These are phyloP conservation scores for Gossypium longicalyx DNA, from an alignment of 345 rosid genomes.

Conservation along the genomic window DNA sequence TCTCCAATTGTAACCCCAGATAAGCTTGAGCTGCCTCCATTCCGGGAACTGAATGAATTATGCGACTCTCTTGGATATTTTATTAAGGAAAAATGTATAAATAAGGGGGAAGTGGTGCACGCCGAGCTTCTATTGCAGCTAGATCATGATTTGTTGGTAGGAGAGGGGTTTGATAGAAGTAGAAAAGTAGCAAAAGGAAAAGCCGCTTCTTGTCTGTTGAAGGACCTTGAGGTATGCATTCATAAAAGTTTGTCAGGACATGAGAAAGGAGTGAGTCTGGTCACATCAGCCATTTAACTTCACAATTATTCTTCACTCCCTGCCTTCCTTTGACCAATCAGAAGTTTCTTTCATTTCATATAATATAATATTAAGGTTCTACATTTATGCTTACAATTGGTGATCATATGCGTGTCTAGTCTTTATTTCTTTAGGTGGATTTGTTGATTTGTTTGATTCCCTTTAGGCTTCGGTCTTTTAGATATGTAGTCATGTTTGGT, in stretches of 20 bases:
- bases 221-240: constrained; percentile 62
- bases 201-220: constrained; percentile 75
- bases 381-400: too few species aligned
- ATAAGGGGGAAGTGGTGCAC: constrained; percentile 47
- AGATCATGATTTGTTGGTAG: constrained; percentile 54
- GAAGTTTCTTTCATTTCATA: neutral
- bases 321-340: neutral
- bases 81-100: constrained; percentile 34
- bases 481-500: too few species aligned
- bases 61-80: constrained; percentile 81
- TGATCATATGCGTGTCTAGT: neutral
- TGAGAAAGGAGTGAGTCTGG: neutral
- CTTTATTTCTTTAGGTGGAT: neutral
- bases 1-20: constrained; percentile 84
- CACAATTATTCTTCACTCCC: neutral
- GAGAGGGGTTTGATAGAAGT: constrained; percentile 52
- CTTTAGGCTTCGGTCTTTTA: too few species aligned
- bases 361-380: too few species aligned
- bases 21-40: constrained; percentile 74
- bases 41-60: constrained; percentile 60
- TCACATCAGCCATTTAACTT: constrained; percentile 5
- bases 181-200: constrained; percentile 70
- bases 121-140: constrained; percentile 65
- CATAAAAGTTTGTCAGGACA: neutral
- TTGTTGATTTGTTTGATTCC: neutral